Evolutionary conservation across 2,329 filamentous ascomycete genomes (phyloP), one percentile per base, ranked within the genome.

Genomic region (Chaetomiaceae sp.): DNA sequence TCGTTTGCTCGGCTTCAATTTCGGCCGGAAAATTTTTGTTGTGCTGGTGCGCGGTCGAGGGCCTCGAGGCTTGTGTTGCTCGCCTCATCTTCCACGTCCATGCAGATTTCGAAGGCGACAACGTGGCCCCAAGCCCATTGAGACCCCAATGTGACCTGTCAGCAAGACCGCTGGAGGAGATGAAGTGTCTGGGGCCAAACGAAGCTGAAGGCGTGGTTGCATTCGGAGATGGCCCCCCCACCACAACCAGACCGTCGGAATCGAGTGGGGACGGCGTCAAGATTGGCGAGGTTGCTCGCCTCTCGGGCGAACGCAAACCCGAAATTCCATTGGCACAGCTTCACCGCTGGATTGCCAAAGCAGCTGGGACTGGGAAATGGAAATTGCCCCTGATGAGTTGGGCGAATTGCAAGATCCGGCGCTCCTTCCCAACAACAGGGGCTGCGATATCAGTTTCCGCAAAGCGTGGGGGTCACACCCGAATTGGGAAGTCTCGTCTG

Each of bases 381-480:
- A 12, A 45, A 43, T 37, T 44, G 17, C 53, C 53, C 53, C 53
- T 55, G 53, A 42, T 42, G 37, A 4, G 6, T 25, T 20, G 20
- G 15, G 25, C 51, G 37, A 51, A 55, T 47, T 6, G 47, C 36
- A 38, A 38, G 37, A 34, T 20, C 20, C 27, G 15, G 37, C 20
- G 14, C n/a, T 27, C 17, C 22, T 47, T 23, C n/a, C 14, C 39
- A 31, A 33, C 40, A 44, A 33, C 46, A 25, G 31, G 15, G 8
- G 9, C 20, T 29, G 34, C 38, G 40, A 51, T 20, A 51, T 47
- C 47, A 49, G 12, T 36, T 29, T 33, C 43, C 8, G 27, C 34
- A 25, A 34, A 27, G 37, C 33, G 55, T 57, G 51, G 55, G 55
- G 55, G 55, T 54, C 51, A 51, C 31, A 17, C 37, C 36, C 44